phyloP scores from a whole-genome alignment of 352 stramenopile species.

The Globisporangium lucens region DNA sequence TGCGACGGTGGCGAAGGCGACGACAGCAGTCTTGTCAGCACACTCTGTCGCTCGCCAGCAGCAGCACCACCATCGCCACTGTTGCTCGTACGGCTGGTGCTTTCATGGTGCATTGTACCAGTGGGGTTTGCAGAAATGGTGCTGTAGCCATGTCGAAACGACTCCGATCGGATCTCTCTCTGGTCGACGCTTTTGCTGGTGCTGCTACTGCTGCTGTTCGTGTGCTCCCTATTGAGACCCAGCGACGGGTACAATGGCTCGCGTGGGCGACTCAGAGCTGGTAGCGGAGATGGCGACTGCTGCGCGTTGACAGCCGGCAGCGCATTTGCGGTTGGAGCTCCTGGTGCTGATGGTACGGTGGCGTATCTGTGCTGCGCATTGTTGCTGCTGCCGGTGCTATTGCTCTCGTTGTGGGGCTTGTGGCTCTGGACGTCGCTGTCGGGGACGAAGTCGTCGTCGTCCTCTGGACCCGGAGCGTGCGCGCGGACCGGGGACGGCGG shows the following conservation, averaged over 20 bases:
- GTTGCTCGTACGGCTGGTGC: neutral
- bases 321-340: too few relatives aligned
- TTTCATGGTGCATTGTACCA: neutral
- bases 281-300: neutral
- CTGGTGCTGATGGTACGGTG: neutral
- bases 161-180: constrained; percentile 12
- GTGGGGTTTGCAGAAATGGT: neutral
- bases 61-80: neutral
- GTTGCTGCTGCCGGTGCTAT: neutral
- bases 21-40: constrained; percentile 11
- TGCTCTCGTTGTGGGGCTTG: neutral
- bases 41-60: constrained; percentile 4
- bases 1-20: neutral
- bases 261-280: neutral
- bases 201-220: neutral
- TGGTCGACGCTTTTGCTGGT: neutral
- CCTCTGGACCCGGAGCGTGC: constrained; percentile 2
- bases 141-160: constrained; percentile 4
- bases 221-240: neutral
- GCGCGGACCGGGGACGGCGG: neutral
- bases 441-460: constrained; percentile 6
- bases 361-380: neutral
- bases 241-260: constrained; percentile 1
- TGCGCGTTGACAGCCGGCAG: neutral
- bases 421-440: neutral